Evolutionary conservation across 148 eudicot species (phyloP).

Genomic region (Rhododendron williamsianum): DNA sequence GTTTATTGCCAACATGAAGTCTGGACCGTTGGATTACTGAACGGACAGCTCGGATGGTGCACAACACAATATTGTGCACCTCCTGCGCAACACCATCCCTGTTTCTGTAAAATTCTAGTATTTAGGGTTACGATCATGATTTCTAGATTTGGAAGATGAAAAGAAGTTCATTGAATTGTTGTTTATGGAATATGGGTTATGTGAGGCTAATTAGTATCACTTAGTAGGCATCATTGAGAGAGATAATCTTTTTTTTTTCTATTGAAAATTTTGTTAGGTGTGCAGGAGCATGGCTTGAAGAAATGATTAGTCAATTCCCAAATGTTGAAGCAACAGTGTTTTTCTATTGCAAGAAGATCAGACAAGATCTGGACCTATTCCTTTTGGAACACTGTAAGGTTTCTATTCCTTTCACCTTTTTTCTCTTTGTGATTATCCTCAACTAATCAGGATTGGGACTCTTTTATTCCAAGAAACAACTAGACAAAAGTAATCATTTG

Average conservation of each 20-base stretch:
- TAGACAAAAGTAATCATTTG: not conserved
- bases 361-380: slow-evolving; percentile 23
- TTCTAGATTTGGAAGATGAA: not conserved
- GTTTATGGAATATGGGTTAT: not conserved
- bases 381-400: not conserved
- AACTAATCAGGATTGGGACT: not conserved
- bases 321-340: slow-evolving; percentile 7
- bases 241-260: not conserved
- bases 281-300: slow-evolving; percentile 15
- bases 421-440: not conserved
- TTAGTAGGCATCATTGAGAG: not conserved
- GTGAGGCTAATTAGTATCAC: not conserved
- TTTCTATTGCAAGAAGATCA: not conserved
- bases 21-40: no score
- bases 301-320: slow-evolving; percentile 14
- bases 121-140: not conserved
- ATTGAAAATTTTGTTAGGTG: not conserved
- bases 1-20: no score
- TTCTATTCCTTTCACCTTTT: not conserved
- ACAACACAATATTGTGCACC: no score
- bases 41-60: no score
- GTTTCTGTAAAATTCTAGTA: no score
- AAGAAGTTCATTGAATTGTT: not conserved
- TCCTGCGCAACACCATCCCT: no score
- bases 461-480: not conserved